phyloP scores from a whole-genome alignment of 2,329 filamentous ascomycete species.

The Arachnomyces sp. region DNA sequence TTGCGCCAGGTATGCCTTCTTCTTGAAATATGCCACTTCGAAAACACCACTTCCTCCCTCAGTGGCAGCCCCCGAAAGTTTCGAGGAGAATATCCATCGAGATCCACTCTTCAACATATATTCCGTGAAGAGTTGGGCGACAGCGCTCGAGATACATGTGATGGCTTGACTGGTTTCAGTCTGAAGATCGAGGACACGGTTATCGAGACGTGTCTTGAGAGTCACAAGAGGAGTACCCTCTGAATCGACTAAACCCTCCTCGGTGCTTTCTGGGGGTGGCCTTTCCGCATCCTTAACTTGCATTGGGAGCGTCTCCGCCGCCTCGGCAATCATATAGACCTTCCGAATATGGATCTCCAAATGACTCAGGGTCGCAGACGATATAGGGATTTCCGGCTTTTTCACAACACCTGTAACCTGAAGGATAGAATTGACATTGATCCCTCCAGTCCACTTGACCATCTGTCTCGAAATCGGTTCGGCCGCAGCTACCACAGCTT shows the following conservation, averaged over 20 bases:
- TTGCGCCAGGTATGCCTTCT: conserved; percentile 63
- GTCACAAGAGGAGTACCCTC: conserved; percentile 61
- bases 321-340: conserved; percentile 67
- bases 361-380: conserved; percentile 71
- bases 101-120: conserved; percentile 72
- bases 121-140: conserved; percentile 64
- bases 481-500: conserved; percentile 66
- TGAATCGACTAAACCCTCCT: conserved; percentile 45
- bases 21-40: conserved; percentile 79
- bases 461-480: conserved; percentile 68
- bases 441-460: conserved; percentile 78
- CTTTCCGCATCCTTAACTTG: conserved; percentile 49
- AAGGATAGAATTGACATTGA: conserved; percentile 76
- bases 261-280: conserved; percentile 36
- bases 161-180: conserved; percentile 86
- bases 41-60: conserved; percentile 94
- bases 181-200: conserved; percentile 86
- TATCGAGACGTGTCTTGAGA: conserved; percentile 79
- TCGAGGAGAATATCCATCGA: conserved; percentile 79
- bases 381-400: conserved; percentile 78
- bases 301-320: conserved; percentile 54
- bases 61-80: conserved; percentile 79
- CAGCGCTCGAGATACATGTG: conserved; percentile 61
- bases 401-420: conserved; percentile 72
- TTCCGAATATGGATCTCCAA: conserved; percentile 85